These are phyloP conservation scores for Actinidia polygama DNA, from an alignment of 179 eudicot species.

Conservation along the genomic window DNA sequence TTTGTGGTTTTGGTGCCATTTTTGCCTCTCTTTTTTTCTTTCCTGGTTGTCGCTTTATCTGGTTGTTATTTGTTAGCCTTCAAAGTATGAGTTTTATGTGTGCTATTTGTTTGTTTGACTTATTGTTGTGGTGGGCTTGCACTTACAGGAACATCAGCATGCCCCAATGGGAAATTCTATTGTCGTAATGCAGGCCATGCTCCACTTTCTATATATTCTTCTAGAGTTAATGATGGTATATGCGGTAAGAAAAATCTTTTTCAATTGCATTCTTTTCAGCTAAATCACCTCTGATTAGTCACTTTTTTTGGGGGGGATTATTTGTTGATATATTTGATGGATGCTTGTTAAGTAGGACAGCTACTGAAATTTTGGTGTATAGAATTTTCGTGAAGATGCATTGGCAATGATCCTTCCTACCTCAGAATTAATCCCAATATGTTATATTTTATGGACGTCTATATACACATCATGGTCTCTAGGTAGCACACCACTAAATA, in stretches of 20 bases:
- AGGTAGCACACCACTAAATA: no score
- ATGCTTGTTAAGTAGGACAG: neutral
- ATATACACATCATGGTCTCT: neutral
- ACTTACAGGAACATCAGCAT: conserved; percentile 91
- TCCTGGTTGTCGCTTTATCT: neutral
- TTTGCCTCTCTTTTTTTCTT: neutral
- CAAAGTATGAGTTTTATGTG: neutral
- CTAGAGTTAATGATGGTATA: conserved; percentile 94
- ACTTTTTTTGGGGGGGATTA: neutral
- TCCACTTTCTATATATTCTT: conserved; percentile 73
- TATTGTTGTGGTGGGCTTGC: conserved; percentile 9
- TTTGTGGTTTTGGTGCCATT: neutral
- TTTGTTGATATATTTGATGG: conserved; percentile 2
- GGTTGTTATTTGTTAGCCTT: neutral
- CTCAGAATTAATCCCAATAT: neutral
- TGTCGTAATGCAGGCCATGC: conserved; percentile 83
- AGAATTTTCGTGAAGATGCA: neutral
- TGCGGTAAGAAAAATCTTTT: conserved; percentile 65
- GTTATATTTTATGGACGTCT: neutral
- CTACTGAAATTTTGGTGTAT: neutral
- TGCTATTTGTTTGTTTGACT: conserved; percentile 11
- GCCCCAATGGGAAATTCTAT: conserved; percentile 81
- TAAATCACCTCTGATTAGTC: neutral
- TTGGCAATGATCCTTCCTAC: neutral
- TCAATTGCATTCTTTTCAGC: conserved; percentile 2